These are phyloP conservation scores for Aspergillus tubingensis DNA, from an alignment of 2,329 filamentous ascomycete genomes.

Conservation along the genomic window DNA sequence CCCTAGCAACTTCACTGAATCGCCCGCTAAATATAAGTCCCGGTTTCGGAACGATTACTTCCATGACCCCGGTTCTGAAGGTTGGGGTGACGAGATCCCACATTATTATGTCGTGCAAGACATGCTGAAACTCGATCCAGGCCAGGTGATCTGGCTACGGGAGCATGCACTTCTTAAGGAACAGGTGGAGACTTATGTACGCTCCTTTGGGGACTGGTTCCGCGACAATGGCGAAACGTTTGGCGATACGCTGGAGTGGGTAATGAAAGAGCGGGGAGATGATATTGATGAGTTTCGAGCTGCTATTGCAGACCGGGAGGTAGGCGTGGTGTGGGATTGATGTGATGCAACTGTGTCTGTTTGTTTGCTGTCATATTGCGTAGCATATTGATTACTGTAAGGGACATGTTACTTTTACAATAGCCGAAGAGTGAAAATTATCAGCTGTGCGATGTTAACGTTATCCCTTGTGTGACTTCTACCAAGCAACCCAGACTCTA, in stretches of 20 bases:
- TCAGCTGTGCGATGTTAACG: neutral
- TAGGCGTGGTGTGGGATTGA: slow-evolving; percentile 33
- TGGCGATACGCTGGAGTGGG: slow-evolving; percentile 59
- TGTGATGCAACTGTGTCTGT: neutral
- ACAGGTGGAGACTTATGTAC: slow-evolving; percentile 58
- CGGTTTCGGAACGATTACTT: slow-evolving; percentile 51
- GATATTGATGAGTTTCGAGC: slow-evolving; percentile 47
- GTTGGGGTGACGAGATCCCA: slow-evolving; percentile 65
- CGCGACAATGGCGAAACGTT: slow-evolving; percentile 65
- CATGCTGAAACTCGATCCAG: slow-evolving; percentile 64
- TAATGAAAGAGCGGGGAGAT: slow-evolving; percentile 57
- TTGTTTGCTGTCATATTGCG: neutral
- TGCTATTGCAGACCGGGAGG: slow-evolving; percentile 32
- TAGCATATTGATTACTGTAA: neutral
- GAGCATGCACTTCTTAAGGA: slow-evolving; percentile 59
- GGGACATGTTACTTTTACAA: neutral
- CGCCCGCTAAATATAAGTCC: slow-evolving; percentile 44
- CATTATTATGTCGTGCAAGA: slow-evolving; percentile 67
- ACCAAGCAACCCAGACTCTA: no score
- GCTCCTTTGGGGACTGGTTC: slow-evolving; percentile 60
- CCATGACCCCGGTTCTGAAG: slow-evolving; percentile 59
- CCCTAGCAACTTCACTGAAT: slow-evolving; percentile 20
- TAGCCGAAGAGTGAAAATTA: neutral
- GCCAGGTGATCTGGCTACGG: slow-evolving; percentile 59
- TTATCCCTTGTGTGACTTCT: neutral